Percentiles rank a stretch among this genome's conserved stretches.
These are phyloP conservation scores for Yamadazyma pseudoaaseri DNA, from an alignment of 1,139 yeast genomes.

Conservation along the genomic window DNA sequence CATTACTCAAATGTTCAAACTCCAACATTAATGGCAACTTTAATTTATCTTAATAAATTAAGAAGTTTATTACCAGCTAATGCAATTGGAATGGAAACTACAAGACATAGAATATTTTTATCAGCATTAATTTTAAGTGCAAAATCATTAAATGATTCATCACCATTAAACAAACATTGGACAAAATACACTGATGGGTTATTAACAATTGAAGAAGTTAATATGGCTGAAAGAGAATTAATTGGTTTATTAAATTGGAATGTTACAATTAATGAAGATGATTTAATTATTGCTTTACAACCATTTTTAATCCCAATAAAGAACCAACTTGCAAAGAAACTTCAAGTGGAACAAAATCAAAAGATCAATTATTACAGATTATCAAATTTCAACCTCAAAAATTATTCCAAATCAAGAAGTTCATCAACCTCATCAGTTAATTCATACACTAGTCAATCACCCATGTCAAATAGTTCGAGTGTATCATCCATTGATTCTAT, in stretches of 20 bases:
- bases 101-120: conserved; percentile 87
- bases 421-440: conserved; percentile 13
- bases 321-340: conserved; percentile 24
- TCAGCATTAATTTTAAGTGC: conserved; percentile 89
- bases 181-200: conserved; percentile 85
- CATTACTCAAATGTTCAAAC: conserved; percentile 88
- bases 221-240: conserved; percentile 87
- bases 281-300: conserved; percentile 64
- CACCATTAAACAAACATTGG: conserved; percentile 97
- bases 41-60: conserved; percentile 76
- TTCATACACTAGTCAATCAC: conserved; percentile 11
- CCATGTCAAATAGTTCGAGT: conserved; percentile 7
- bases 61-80: conserved; percentile 78
- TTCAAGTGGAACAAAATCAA: conserved; percentile 31
- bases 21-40: conserved; percentile 89
- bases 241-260: conserved; percentile 84
- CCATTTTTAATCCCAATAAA: conserved; percentile 79
- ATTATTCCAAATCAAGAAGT: conserved; percentile 8
- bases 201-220: conserved; percentile 73
- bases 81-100: conserved; percentile 91
- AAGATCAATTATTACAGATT: conserved; percentile 40
- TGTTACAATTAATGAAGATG: conserved; percentile 64
- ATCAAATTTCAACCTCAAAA: conserved; percentile 20
- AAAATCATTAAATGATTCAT: conserved; percentile 85
- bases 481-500: conserved; percentile 9